Evolutionary conservation across 345 rosid species (phyloP).

Genomic region (Gossypium ekmanianum): DNA sequence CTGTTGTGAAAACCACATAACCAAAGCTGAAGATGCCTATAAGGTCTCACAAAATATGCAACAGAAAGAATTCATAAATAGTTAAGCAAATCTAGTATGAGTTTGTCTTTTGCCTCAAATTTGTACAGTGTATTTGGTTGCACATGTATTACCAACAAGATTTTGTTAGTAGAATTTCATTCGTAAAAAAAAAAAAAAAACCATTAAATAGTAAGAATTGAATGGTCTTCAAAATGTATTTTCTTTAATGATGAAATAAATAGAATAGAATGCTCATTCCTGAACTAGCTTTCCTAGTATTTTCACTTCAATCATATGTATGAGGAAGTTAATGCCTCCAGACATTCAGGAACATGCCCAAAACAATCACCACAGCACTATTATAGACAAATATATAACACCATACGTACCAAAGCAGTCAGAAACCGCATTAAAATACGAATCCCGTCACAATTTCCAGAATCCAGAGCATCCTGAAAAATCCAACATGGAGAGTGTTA

Average conservation of each 20-base stretch:
- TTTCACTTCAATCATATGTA: slow-evolving; percentile 1
- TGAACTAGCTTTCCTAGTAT: not conserved
- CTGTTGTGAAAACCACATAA: slow-evolving; percentile 4
- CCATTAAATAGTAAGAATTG: not conserved
- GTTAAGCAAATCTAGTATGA: not conserved
- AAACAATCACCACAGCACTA: not conserved
- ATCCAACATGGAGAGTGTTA: slow-evolving; percentile 14
- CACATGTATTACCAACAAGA: not conserved
- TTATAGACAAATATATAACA: slow-evolving; percentile 10
- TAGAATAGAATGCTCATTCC: not conserved
- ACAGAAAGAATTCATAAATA: not conserved
- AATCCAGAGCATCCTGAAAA: slow-evolving; percentile 70
- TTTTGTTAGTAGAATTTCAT: not conserved
- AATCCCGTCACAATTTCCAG: slow-evolving; percentile 64
- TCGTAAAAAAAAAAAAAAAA: not conserved
- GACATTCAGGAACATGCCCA: not conserved
- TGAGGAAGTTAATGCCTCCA: not conserved
- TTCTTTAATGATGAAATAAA: not conserved
- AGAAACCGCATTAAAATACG: slow-evolving; percentile 85
- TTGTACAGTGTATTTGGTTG: not conserved
- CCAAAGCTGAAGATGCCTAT: not conserved
- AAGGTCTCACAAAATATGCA: not conserved
- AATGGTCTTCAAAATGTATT: not conserved
- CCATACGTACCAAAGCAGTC: slow-evolving; percentile 64
- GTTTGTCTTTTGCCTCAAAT: not conserved